Conservation (phyloP, 2,329 filamentous ascomycete species). For the Onygenales sp. region DNA sequence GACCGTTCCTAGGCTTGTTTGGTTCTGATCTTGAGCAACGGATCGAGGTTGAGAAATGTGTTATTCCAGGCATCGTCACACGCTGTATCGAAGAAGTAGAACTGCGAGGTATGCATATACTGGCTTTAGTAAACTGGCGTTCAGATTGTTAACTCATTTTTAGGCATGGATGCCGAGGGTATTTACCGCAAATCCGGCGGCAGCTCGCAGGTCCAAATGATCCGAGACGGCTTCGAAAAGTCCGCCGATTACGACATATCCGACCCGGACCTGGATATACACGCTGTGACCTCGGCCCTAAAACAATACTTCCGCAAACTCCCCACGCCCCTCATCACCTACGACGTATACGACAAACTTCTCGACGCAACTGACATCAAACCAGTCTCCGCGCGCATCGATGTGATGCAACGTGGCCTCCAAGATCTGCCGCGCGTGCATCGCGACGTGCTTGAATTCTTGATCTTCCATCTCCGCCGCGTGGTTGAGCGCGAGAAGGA, state of each 20-base stretch:
- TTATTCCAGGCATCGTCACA: slow-evolving; percentile 82
- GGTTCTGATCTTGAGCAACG: slow-evolving; percentile 81
- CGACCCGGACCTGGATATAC: slow-evolving; percentile 87
- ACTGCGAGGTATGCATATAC: slow-evolving; percentile 53
- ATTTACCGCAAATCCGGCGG: slow-evolving; percentile 97
- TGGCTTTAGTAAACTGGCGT: background rate
- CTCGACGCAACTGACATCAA: slow-evolving; percentile 59
- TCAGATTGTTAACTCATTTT: background rate
- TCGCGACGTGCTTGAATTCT: slow-evolving; percentile 80
- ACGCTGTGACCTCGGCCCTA: slow-evolving; percentile 85
- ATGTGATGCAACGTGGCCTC: slow-evolving; percentile 63
- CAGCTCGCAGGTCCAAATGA: slow-evolving; percentile 77
- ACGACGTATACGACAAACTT: slow-evolving; percentile 81
- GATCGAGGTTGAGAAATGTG: slow-evolving; percentile 76
- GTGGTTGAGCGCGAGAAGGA: slow-evolving; percentile 75
- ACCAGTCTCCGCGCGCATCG: slow-evolving; percentile 57
- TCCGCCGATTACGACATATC: slow-evolving; percentile 76
- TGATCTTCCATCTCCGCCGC: slow-evolving; percentile 84
- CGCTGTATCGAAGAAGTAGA: slow-evolving; percentile 97
- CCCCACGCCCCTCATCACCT: slow-evolving; percentile 81
- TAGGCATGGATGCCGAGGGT: slow-evolving; percentile 84
- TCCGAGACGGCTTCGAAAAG: slow-evolving; percentile 86
- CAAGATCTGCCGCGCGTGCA: slow-evolving; percentile 73
- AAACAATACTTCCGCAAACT: slow-evolving; percentile 98
- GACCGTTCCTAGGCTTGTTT: slow-evolving; percentile 51